phyloP scores from a whole-genome alignment of 345 rosid species.

The Sonneratia alba region DNA sequence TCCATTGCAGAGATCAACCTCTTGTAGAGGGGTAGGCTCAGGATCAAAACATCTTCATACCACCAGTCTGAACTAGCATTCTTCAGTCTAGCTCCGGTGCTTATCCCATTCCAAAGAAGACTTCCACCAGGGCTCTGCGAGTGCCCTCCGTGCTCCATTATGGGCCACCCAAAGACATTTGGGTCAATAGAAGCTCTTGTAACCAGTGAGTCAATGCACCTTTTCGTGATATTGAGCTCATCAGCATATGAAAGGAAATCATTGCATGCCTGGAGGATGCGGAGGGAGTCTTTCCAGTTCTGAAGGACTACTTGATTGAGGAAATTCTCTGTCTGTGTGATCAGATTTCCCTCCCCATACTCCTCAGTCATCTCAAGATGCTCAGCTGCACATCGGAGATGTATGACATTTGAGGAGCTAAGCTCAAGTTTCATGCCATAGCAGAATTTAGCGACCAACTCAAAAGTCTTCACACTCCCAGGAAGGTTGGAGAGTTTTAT shows the following conservation, averaged over 20 bases:
- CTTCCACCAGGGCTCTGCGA: conserved; percentile 98
- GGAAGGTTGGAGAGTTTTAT: conserved; percentile 56
- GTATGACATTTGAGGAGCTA: conserved; percentile 76
- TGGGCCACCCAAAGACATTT: conserved; percentile 85
- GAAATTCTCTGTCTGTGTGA: conserved; percentile 67
- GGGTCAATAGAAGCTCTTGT: conserved; percentile 74
- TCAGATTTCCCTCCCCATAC: conserved; percentile 84
- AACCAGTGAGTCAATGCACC: conserved; percentile 74
- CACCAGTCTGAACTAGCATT: conserved; percentile 85
- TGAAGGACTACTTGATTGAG: conserved; percentile 73
- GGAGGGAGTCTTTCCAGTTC: conserved; percentile 88
- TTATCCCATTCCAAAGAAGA: conserved; percentile 94
- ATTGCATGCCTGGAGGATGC: conserved; percentile 72
- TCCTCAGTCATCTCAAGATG: conserved; percentile 92
- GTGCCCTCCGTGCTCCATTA: conserved; percentile 81
- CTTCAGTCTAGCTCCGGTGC: conserved; percentile 84
- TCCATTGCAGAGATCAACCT: conserved; percentile 70
- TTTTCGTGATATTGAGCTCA: conserved; percentile 59
- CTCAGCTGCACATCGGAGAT: conserved; percentile 82
- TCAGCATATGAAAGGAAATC: conserved; percentile 62
- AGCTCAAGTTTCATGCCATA: conserved; percentile 94
- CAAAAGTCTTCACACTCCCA: conserved; percentile 87
- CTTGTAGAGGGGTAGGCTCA: conserved; percentile 68
- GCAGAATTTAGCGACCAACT: conserved; percentile 90
- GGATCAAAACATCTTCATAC: conserved; percentile 76